These are phyloP conservation scores for Tilletia indica DNA, from an alignment of 1,284 basidiomycete species.

Conservation along the genomic window DNA sequence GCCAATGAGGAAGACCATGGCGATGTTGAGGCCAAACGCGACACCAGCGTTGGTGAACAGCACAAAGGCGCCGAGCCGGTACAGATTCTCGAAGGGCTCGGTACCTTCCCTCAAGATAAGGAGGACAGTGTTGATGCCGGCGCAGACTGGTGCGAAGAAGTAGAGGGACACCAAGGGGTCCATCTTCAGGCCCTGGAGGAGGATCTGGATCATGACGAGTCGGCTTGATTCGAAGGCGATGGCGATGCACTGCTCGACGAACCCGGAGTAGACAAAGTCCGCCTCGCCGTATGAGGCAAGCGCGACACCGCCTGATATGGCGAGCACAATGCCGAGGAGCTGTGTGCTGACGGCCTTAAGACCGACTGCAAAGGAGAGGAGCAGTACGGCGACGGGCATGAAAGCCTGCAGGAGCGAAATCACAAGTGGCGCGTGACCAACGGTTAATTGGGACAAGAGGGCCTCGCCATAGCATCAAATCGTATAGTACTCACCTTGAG, in stretches of 20 bases:
- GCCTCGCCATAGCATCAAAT: background rate
- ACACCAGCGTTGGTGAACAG: constrained; percentile 79
- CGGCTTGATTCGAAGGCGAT: constrained; percentile 78
- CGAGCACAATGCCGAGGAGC: constrained; percentile 77
- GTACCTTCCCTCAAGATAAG: constrained; percentile 87
- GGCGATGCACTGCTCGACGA: constrained; percentile 62
- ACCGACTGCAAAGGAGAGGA: constrained; percentile 87
- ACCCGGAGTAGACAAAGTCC: constrained; percentile 79
- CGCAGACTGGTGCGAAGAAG: constrained; percentile 74
- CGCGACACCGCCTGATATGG: constrained; percentile 88
- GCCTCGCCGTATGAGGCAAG: constrained; percentile 84
- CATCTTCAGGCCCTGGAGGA: constrained; percentile 91
- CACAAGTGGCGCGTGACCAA: background rate
- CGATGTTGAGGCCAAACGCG: constrained; percentile 87
- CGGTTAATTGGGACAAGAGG: background rate
- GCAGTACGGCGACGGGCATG: constrained; percentile 89
- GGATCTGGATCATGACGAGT: constrained; percentile 92
- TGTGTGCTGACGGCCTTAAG: constrained; percentile 82
- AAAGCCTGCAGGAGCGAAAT: constrained; percentile 68
- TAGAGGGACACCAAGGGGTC: constrained; percentile 91
- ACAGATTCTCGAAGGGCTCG: constrained; percentile 76
- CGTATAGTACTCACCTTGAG: constrained; percentile 69
- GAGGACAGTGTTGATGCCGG: constrained; percentile 77
- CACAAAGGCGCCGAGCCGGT: constrained; percentile 71
- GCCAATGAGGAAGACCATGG: constrained; percentile 90